A percentile compares a stretch with the other conserved stretches of the same genome.
Conservation (phyloP, 2,329 filamentous ascomycete species). For the Colletotrichum kahawae region DNA sequence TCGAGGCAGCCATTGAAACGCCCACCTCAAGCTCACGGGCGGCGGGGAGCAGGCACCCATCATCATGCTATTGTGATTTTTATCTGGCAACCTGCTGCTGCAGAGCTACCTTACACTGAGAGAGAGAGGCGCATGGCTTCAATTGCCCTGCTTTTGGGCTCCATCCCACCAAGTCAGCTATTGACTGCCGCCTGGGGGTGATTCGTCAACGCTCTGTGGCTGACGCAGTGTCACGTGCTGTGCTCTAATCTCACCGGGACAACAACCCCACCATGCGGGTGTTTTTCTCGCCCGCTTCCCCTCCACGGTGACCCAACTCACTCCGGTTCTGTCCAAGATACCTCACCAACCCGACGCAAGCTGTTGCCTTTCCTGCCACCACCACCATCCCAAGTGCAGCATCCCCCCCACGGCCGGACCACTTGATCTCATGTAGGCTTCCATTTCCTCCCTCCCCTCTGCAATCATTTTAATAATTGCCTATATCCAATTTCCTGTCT, state of each 20-base stretch:
- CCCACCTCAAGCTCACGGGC: not conserved
- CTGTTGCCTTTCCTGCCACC: constrained; percentile 22
- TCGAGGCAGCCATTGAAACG: not conserved
- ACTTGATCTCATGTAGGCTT: constrained; percentile 15
- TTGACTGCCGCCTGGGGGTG: constrained; percentile 11
- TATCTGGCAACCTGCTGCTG: not conserved
- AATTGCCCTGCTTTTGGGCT: not conserved
- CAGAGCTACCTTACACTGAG: not conserved
- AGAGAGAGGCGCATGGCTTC: not conserved
- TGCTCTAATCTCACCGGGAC: constrained; percentile 22
- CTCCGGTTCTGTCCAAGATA: constrained; percentile 22
- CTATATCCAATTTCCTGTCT: not conserved
- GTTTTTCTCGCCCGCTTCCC: constrained; percentile 26
- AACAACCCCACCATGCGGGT: constrained; percentile 27
- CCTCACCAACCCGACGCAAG: constrained; percentile 22
- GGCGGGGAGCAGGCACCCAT: not conserved
- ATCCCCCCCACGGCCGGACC: constrained; percentile 5
- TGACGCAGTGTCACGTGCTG: constrained; percentile 24
- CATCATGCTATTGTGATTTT: not conserved
- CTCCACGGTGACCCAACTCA: constrained; percentile 23
- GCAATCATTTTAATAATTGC: not conserved
- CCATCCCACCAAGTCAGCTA: not conserved
- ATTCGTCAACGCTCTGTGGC: constrained; percentile 24
- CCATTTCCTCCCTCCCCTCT: not conserved
- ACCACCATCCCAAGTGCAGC: constrained; percentile 19